A percentile compares a stretch with the other conserved stretches of the same genome.
Conservation (phyloP, 305 asterid genomes). For the Coffea humblotiana region DNA sequence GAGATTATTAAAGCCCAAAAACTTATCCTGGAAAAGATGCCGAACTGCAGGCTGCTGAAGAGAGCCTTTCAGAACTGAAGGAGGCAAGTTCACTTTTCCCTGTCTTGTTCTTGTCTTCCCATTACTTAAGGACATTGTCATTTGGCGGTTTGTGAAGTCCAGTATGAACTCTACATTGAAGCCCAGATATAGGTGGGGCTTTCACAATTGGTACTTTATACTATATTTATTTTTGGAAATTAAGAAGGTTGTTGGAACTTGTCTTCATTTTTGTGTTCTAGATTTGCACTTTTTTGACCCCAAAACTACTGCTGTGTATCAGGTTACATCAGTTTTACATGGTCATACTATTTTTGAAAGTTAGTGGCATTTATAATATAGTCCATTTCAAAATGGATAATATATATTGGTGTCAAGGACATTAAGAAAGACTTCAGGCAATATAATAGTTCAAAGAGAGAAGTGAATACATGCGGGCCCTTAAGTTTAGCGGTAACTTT, state of each 20-base stretch:
- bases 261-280: too few species aligned
- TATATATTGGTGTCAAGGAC: too few species aligned
- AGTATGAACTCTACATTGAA: neutral
- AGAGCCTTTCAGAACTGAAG: conserved; percentile 62
- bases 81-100: conserved; percentile 55
- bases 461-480: too few species aligned
- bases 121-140: neutral
- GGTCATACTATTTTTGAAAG: too few species aligned
- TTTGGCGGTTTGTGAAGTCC: neutral
- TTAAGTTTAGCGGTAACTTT: too few species aligned
- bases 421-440: too few species aligned
- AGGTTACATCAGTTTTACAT: too few species aligned
- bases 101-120: conserved; percentile 2
- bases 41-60: conserved; percentile 70
- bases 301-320: too few species aligned
- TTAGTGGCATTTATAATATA: too few species aligned
- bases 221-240: neutral
- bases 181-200: neutral
- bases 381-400: too few species aligned
- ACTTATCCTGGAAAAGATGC: conserved; percentile 67
- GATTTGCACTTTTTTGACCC: too few species aligned
- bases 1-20: conserved; percentile 64
- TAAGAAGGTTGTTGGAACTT: neutral
- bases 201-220: neutral
- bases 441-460: too few species aligned